A percentile compares a stretch with the other conserved stretches of the same genome.
These are phyloP conservation scores for Diaporthe citri DNA, from an alignment of 2,329 filamentous ascomycete genomes.

Conservation along the genomic window DNA sequence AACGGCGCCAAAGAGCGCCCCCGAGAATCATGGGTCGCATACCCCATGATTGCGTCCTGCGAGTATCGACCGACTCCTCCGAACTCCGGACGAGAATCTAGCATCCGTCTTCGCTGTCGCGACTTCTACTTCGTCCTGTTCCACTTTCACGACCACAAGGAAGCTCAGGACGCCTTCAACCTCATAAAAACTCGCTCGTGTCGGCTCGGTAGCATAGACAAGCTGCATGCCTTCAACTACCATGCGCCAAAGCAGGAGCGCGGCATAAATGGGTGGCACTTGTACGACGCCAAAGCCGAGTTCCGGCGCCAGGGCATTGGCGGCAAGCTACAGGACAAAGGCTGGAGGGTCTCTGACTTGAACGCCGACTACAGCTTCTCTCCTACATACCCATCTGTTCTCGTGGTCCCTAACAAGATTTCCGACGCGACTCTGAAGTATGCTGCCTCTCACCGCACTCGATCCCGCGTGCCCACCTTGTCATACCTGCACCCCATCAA, in stretches of 20 bases:
- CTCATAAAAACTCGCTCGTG: constrained; percentile 86
- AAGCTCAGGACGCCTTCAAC: constrained; percentile 88
- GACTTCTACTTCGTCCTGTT: constrained; percentile 96
- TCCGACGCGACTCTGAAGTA: constrained; percentile 99
- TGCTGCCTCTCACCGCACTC: constrained; percentile 88
- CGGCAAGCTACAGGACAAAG: constrained; percentile 79
- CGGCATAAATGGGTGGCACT: constrained; percentile 81
- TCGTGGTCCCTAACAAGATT: constrained; percentile 88
- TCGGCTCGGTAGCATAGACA: constrained; percentile 85
- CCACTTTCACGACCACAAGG: constrained; percentile 81
- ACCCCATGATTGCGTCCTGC: constrained; percentile 89
- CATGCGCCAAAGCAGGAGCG: constrained; percentile 78
- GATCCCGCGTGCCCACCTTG: constrained; percentile 87
- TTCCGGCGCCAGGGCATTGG: constrained; percentile 90
- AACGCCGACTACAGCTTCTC: constrained; percentile 93
- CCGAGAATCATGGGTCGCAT: constrained; percentile 91
- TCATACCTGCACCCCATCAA: constrained; percentile 97
- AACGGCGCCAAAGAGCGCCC: constrained; percentile 43
- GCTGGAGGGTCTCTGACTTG: constrained; percentile 91
- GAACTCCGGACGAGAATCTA: constrained; percentile 78
- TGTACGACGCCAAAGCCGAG: constrained; percentile 89
- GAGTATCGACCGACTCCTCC: constrained; percentile 80
- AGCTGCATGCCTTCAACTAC: constrained; percentile 91
- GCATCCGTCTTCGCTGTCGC: constrained; percentile 88
- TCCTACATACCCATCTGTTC: constrained; percentile 87